Conservation (phyloP, 2,329 filamentous ascomycete species). For the Aspergillus proliferans region DNA sequence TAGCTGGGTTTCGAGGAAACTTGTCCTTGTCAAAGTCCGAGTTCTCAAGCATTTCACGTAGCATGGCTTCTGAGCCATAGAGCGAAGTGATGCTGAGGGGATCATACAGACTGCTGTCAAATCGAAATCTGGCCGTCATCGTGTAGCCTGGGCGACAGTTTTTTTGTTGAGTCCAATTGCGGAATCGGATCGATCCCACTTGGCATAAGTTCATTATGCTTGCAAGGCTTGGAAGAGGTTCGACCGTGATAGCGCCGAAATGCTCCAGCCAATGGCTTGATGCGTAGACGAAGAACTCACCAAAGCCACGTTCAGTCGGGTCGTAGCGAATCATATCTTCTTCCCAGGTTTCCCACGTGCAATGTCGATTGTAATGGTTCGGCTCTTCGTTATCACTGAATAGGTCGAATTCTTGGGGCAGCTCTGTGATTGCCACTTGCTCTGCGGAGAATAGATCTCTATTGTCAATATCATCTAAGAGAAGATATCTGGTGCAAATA, state of each 20-base stretch:
- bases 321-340: constrained; percentile 22
- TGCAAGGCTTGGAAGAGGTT: constrained; percentile 10
- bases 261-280: constrained; percentile 33
- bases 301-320: constrained; percentile 19
- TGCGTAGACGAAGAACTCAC: constrained; percentile 30
- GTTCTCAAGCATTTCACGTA: constrained; percentile 20
- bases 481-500: constrained; percentile 20
- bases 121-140: constrained; percentile 24
- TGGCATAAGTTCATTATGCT: constrained; percentile 7
- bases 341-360: constrained; percentile 27
- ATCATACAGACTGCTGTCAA: constrained; percentile 27
- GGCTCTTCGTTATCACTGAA: constrained; percentile 17
- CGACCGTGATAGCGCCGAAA: constrained; percentile 15
- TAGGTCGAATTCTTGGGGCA: constrained; percentile 18
- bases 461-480: constrained; percentile 21
- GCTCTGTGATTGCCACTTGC: constrained; percentile 15
- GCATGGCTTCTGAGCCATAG: constrained; percentile 27
- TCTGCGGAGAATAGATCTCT: constrained; percentile 24
- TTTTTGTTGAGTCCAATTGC: constrained; percentile 30
- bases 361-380: constrained; percentile 13
- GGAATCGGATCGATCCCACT: constrained; percentile 21
- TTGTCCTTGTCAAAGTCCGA: constrained; percentile 13
- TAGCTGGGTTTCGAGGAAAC: constrained; percentile 9
- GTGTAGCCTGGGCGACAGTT: constrained; percentile 26
- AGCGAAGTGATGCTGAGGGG: constrained; percentile 30